Evolutionary conservation across 2,329 filamentous ascomycete species (phyloP).

Genomic region (Botryosphaeria dothidea): DNA sequence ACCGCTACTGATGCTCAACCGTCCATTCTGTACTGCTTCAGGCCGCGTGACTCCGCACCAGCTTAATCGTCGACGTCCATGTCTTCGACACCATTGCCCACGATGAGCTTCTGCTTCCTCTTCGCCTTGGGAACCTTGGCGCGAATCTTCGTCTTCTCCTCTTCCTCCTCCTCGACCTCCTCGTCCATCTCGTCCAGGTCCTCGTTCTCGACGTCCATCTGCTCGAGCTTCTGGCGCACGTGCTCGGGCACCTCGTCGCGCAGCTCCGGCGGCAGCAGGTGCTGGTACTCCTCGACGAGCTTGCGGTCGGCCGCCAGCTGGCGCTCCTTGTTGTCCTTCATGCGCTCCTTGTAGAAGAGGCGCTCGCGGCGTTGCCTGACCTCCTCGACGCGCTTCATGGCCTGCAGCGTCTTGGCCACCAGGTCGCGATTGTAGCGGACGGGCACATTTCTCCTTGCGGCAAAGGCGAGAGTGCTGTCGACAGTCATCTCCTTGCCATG

Average conservation of each 20-base stretch:
- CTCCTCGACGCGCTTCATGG: conserved; percentile 88
- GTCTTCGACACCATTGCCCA: conserved; percentile 47
- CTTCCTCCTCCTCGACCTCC: conserved; percentile 31
- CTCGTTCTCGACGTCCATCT: conserved; percentile 29
- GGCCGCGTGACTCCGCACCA: background rate
- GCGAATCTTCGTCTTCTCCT: conserved; percentile 40
- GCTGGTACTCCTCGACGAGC: conserved; percentile 87
- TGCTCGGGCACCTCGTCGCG: conserved; percentile 19
- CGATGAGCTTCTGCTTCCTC: conserved; percentile 49
- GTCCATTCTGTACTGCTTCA: background rate
- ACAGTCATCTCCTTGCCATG: conserved; percentile 77
- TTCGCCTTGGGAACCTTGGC: conserved; percentile 37
- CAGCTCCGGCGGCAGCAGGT: conserved; percentile 71
- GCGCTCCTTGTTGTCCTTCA: conserved; percentile 85
- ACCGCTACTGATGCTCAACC: background rate
- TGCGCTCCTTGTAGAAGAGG: conserved; percentile 90
- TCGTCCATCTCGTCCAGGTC: conserved; percentile 40
- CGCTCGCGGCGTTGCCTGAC: conserved; percentile 82
- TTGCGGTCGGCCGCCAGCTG: conserved; percentile 79
- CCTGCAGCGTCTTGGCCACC: conserved; percentile 80
- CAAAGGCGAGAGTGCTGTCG: conserved; percentile 90
- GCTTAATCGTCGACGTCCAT: conserved; percentile 45
- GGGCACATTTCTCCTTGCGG: conserved; percentile 88
- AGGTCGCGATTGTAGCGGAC: conserved; percentile 95
- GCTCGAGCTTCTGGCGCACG: conserved; percentile 19